Evolutionary conservation across 768 basidiomycete species (phyloP).

Genomic region (Macrocybe gigantea): DNA sequence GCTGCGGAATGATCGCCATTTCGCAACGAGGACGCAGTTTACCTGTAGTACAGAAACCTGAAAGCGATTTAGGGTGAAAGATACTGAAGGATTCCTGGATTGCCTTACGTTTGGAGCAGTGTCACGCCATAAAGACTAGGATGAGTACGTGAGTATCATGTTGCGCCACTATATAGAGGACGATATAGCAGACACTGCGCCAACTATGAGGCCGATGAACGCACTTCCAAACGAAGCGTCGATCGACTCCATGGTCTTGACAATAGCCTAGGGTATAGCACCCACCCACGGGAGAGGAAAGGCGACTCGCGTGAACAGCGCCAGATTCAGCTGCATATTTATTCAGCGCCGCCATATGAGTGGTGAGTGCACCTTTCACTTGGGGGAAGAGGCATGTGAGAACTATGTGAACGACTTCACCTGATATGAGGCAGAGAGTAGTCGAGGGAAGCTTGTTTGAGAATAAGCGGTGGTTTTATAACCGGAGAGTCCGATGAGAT

Average conservation of each 20-base stretch:
- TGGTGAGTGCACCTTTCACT: too few relatives aligned
- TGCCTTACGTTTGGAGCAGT: slow-evolving; percentile 31
- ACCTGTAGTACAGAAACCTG: slow-evolving; percentile 41
- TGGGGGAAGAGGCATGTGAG: too few relatives aligned
- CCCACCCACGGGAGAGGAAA: neutral
- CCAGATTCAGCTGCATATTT: too few relatives aligned
- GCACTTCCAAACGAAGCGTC: slow-evolving; percentile 38
- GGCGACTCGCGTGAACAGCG: too few relatives aligned
- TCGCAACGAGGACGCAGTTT: neutral
- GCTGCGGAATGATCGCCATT: neutral
- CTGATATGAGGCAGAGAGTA: too few relatives aligned
- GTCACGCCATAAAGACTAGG: slow-evolving; percentile 42
- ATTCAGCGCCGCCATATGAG: too few relatives aligned
- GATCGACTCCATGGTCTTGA: slow-evolving; percentile 13
- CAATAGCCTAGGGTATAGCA: neutral
- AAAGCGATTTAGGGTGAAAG: neutral
- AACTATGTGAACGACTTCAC: too few relatives aligned
- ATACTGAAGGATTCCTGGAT: neutral
- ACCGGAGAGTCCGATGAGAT: too few relatives aligned
- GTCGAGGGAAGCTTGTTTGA: too few relatives aligned
- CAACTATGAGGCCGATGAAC: slow-evolving; percentile 37
- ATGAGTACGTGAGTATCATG: slow-evolving; percentile 1
- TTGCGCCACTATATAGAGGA: neutral
- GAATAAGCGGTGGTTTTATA: too few relatives aligned
- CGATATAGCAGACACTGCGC: slow-evolving; percentile 31